Percentiles rank a stretch among this genome's conserved stretches.
Conservation (phyloP, 2,329 filamentous ascomycete species). For the Fusarium sororula region DNA sequence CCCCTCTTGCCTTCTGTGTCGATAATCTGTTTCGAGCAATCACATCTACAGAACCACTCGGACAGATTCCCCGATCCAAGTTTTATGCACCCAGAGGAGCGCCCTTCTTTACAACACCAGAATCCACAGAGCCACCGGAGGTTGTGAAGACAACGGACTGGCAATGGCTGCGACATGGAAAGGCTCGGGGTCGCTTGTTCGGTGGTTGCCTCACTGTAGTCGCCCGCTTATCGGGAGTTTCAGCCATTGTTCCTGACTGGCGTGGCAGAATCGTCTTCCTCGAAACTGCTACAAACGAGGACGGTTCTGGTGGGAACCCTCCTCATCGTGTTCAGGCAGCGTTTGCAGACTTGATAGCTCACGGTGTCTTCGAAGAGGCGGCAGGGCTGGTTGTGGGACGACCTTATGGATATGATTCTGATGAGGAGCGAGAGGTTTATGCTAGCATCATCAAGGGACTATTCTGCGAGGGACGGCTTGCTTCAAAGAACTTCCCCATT, state of each 20-base stretch:
- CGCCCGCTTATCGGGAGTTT: constrained; percentile 49
- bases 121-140: constrained; percentile 41
- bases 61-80: constrained; percentile 45
- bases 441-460: constrained; percentile 44
- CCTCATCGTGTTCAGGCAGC: constrained; percentile 45
- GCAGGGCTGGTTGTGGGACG: constrained; percentile 54
- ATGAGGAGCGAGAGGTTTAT: constrained; percentile 42
- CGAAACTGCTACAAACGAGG: constrained; percentile 51
- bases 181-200: constrained; percentile 54
- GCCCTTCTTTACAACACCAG: constrained; percentile 32
- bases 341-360: constrained; percentile 53
- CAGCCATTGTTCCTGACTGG: constrained; percentile 49
- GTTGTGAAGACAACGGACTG: constrained; percentile 45
- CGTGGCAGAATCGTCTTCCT: constrained; percentile 51
- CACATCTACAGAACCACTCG: constrained; percentile 38
- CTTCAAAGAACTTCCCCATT: constrained; percentile 49
- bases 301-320: constrained; percentile 22
- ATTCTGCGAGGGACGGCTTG: constrained; percentile 48
- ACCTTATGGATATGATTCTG: constrained; percentile 52
- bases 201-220: constrained; percentile 54
- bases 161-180: constrained; percentile 50
- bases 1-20: constrained; percentile 44
- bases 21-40: constrained; percentile 48
- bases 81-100: constrained; percentile 43
- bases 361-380: constrained; percentile 53